Evolutionary conservation across 2,329 filamentous ascomycete species (phyloP), one percentile per base, ranked within the genome.

Genomic region (Fusarium virguliforme): DNA sequence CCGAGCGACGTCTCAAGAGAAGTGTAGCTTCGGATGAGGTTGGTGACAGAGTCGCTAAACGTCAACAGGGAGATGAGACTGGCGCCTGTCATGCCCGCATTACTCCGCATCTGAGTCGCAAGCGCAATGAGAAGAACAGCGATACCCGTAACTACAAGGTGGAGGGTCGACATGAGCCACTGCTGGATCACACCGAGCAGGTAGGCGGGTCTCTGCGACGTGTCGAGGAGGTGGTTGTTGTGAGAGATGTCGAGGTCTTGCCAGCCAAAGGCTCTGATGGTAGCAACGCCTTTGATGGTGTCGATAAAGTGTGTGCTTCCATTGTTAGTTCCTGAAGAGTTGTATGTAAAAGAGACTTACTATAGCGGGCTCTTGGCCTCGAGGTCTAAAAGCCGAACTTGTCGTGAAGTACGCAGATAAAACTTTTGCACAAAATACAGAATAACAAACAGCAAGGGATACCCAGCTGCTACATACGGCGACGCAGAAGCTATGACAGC

Each of bases 401-500:
- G 89, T 0, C 88, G 81, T 1, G 88, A 90, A 0, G 89, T 91
- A 0, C 86, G 82, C 3, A 91, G 81, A 70, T 91, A 91, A 54
- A 89, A 83, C 58, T 82, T 85, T 67, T 90, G 88, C 0, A 90
- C 76, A 3, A 81, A 64, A 60, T 85, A 90, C 1, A 90, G 65
- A 1, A 84, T 66, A 0, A 73, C 77, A 8, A 83, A 65, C 3
- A 90, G 72, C 4, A 87, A 76, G 0, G 88, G 88, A 62, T 89
- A 87, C 0, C 81, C 80, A 24, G 86, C 81, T 0, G 83, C 83
- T 0, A 88, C 79, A 59, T 84, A 88, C 65, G 73, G 84, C 69
- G 68, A 83, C 67, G 71, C 74, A 0, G 76, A 75, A 0, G 82
- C 83, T 38, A 89, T 84, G 3, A 90, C 78, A 8, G 79, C 79